These are phyloP conservation scores for Neoconidiobolus thromboides DNA, from an alignment of 371 early-diverging fungal genomes.

Conservation along the genomic window DNA sequence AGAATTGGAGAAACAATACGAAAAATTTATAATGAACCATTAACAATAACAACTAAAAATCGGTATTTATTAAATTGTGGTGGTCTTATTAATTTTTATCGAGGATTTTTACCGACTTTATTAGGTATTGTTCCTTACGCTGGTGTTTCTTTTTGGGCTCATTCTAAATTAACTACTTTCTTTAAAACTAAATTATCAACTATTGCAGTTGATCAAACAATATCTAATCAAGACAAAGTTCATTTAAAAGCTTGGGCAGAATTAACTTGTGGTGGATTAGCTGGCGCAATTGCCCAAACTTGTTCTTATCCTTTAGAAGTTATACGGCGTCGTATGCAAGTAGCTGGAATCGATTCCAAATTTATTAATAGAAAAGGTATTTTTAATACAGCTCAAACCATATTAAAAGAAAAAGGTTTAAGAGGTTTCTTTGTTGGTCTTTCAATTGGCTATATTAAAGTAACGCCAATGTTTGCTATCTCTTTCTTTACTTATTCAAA, in stretches of 20 bases:
- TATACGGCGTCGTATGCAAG: constrained; percentile 78
- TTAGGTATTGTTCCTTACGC: constrained; percentile 93
- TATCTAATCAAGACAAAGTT: constrained; percentile 11
- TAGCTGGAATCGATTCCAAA: constrained; percentile 31
- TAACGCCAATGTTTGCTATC: constrained; percentile 77
- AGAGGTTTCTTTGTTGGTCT: constrained; percentile 84
- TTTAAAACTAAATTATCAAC: constrained; percentile 23
- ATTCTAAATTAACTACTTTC: constrained; percentile 36
- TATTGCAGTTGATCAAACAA: constrained; percentile 6
- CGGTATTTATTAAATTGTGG: neutral
- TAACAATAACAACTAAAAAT: neutral
- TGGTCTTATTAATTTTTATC: constrained; percentile 60
- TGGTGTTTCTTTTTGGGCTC: constrained; percentile 71
- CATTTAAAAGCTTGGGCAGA: constrained; percentile 49
- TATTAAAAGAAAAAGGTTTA: constrained; percentile 41
- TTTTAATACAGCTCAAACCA: constrained; percentile 27
- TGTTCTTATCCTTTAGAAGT: constrained; percentile 81
- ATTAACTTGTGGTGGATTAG: constrained; percentile 55
- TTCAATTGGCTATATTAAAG: constrained; percentile 82
- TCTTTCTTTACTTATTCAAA: constrained; percentile 67
- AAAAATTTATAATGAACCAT: constrained; percentile 32
- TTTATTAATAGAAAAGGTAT: constrained; percentile 14
- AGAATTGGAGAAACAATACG: constrained; percentile 16
- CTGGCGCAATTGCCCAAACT: constrained; percentile 73
- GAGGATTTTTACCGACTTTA: constrained; percentile 78